A percentile compares a stretch with the other conserved stretches of the same genome.
These are phyloP conservation scores for Macadamia integrifolia DNA, from an alignment of 164 flowering plant genomes.

Conservation along the genomic window DNA sequence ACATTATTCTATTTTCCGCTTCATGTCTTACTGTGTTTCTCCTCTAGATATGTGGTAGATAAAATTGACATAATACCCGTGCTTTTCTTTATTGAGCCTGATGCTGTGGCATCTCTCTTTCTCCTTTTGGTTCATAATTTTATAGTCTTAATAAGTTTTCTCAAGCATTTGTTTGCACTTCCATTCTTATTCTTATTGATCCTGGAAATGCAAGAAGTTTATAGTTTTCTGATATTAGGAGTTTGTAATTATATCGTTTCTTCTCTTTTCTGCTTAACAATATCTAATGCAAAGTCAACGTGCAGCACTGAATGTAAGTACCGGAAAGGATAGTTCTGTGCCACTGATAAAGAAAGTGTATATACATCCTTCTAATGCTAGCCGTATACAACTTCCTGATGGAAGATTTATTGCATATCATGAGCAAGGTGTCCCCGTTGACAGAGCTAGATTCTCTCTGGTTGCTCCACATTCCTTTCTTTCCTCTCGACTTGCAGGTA, in stretches of 20 bases:
- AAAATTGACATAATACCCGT: too few relatives aligned
- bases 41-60: too few relatives aligned
- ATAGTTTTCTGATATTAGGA: too few relatives aligned
- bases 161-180: too few relatives aligned
- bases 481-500: constrained; percentile 89
- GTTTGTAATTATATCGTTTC: not conserved
- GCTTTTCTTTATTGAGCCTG: too few relatives aligned
- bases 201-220: too few relatives aligned
- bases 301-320: constrained; percentile 60
- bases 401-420: constrained; percentile 80
- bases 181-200: too few relatives aligned
- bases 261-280: constrained; percentile 1
- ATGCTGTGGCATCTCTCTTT: too few relatives aligned
- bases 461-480: constrained; percentile 80
- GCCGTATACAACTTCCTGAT: constrained; percentile 69
- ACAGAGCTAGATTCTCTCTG: constrained; percentile 64
- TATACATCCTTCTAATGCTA: constrained; percentile 75
- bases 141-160: too few relatives aligned
- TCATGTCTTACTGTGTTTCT: too few relatives aligned
- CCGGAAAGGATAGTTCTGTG: constrained; percentile 20
- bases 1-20: too few relatives aligned
- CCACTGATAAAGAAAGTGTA: constrained; percentile 45
- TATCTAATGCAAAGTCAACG: constrained; percentile 8
- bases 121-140: too few relatives aligned
- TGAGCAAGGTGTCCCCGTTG: constrained; percentile 70